A percentile compares a stretch with the other conserved stretches of the same genome.
Evolutionary conservation across 2,329 filamentous ascomycete genomes (phyloP).

Genomic region (Corynespora cassiicola): DNA sequence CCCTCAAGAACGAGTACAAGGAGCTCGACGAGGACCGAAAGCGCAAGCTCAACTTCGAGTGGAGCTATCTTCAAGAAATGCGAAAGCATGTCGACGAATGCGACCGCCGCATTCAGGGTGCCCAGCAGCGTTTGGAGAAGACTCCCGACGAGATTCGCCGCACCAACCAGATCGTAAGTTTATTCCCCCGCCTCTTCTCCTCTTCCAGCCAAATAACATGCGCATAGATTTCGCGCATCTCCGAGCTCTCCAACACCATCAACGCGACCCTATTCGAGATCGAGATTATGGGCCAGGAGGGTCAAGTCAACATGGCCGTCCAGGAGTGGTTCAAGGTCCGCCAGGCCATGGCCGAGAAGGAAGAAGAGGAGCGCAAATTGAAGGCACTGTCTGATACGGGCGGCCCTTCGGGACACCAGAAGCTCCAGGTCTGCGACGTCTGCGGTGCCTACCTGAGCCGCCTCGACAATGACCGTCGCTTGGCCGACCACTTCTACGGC

Average conservation of each 20-base stretch:
- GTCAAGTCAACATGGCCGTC: constrained; percentile 79
- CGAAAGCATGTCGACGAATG: constrained; percentile 97
- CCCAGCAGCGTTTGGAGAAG: constrained; percentile 91
- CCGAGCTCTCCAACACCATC: constrained; percentile 79
- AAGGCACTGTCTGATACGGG: constrained; percentile 91
- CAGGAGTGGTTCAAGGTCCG: constrained; percentile 88
- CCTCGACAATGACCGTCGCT: constrained; percentile 89
- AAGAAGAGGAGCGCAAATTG: constrained; percentile 84
- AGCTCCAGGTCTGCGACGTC: constrained; percentile 97
- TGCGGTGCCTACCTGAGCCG: constrained; percentile 93
- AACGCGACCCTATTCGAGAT: constrained; percentile 85
- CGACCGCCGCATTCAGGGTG: constrained; percentile 89
- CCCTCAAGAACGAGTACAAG: constrained; percentile 88
- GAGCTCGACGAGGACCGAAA: constrained; percentile 73
- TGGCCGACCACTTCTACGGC: constrained; percentile 98
- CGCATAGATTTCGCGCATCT: constrained; percentile 76
- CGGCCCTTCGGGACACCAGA: constrained; percentile 93
- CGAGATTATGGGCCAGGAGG: constrained; percentile 80
- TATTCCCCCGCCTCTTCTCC: neutral
- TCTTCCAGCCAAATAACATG: constrained; percentile 17
- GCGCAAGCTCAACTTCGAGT: constrained; percentile 86
- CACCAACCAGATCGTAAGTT: constrained; percentile 79
- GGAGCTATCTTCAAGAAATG: constrained; percentile 95
- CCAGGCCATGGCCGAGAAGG: constrained; percentile 79
- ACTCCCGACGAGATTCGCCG: constrained; percentile 97